A percentile compares a stretch with the other conserved stretches of the same genome.
Conservation (phyloP, 192 early-diverging fungal species). For the Chytriomyces hyalinus region DNA sequence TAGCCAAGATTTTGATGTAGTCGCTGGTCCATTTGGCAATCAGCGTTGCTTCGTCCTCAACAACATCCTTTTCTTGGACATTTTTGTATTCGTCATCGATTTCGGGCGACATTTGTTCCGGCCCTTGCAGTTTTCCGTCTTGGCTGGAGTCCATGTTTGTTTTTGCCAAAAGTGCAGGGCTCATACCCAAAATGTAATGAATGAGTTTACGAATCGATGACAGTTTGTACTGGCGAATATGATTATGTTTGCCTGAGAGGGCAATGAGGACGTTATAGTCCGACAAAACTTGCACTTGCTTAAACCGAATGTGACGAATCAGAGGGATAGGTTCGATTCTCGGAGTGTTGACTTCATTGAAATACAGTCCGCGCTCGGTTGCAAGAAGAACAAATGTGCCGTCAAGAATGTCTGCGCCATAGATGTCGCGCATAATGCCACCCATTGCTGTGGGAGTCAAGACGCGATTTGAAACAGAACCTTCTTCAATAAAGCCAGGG, state of each 20-base stretch:
- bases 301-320: conserved; percentile 63
- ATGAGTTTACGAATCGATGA: conserved; percentile 61
- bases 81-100: conserved; percentile 52
- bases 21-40: conserved; percentile 56
- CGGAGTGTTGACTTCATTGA: conserved; percentile 52
- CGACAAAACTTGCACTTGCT: conserved; percentile 58
- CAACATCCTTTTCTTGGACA: conserved; percentile 21
- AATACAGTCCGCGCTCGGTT: conserved; percentile 59
- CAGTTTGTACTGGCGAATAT: conserved; percentile 66
- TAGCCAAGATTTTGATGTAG: conserved; percentile 66
- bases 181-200: conserved; percentile 48
- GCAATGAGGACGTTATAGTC: conserved; percentile 65
- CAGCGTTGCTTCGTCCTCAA: conserved; percentile 53
- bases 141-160: conserved; percentile 43
- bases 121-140: neutral
- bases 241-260: conserved; percentile 64
- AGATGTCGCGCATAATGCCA: conserved; percentile 47
- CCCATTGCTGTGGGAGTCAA: conserved; percentile 45
- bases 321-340: conserved; percentile 52
- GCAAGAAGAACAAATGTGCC: conserved; percentile 59
- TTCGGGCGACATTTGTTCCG: conserved; percentile 14
- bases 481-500: conserved; percentile 38
- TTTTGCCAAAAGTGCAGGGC: conserved; percentile 43
- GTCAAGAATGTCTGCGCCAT: conserved; percentile 60
- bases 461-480: conserved; percentile 35